These are phyloP conservation scores for Anthracocystis walkeri DNA, from an alignment of 1,284 basidiomycete genomes.

Conservation along the genomic window DNA sequence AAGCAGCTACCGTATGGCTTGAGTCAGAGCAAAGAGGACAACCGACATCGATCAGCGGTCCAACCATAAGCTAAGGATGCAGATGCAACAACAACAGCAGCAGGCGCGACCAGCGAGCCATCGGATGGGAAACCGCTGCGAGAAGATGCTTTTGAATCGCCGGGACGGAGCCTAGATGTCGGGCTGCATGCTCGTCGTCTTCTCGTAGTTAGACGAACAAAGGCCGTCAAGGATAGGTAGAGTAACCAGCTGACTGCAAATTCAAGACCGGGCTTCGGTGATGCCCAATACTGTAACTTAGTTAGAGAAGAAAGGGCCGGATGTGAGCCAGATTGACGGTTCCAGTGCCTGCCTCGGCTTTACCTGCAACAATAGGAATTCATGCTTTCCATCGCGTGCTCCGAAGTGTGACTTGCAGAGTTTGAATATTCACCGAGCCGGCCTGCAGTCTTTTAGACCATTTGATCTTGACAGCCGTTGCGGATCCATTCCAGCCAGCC, in stretches of 20 bases:
- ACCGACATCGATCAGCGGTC: slow-evolving; percentile 3
- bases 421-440: neutral
- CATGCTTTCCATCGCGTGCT: too few species aligned
- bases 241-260: too few species aligned
- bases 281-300: too few species aligned
- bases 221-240: neutral
- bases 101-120: slow-evolving; percentile 3
- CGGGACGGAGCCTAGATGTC: slow-evolving; percentile 22
- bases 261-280: too few species aligned
- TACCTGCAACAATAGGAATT: neutral
- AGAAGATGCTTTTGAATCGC: slow-evolving; percentile 15
- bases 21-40: neutral
- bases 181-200: neutral
- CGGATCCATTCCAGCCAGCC: too few species aligned
- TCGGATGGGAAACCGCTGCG: neutral
- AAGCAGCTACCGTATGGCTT: neutral
- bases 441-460: neutral
- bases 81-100: neutral
- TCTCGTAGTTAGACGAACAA: neutral
- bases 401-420: neutral
- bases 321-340: neutral
- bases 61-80: neutral
- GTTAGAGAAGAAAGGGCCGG: too few species aligned
- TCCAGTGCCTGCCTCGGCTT: neutral
- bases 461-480: neutral